A percentile compares a stretch with the other conserved stretches of the same genome.
These are phyloP conservation scores for Colletotrichum liriopes DNA, from an alignment of 2,329 filamentous ascomycete genomes.

Conservation along the genomic window DNA sequence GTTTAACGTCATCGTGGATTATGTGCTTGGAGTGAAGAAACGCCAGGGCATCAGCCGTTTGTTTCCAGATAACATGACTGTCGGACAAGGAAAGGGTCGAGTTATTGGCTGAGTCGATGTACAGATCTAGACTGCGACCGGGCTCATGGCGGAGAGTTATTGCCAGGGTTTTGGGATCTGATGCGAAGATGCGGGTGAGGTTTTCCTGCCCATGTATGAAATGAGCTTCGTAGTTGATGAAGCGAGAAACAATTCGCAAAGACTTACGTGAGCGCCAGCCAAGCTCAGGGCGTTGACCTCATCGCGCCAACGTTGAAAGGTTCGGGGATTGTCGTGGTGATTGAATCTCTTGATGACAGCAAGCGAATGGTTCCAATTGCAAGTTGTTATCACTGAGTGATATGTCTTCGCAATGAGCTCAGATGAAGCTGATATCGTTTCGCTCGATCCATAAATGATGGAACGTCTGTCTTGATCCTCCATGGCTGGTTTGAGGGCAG, in stretches of 20 bases:
- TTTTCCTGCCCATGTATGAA: background rate
- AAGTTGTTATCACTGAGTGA: background rate
- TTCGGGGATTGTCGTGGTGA: background rate
- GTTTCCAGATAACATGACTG: background rate
- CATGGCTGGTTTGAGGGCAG: background rate
- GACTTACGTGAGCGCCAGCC: background rate
- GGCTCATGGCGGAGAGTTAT: slow-evolving; percentile 6
- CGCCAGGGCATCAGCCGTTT: background rate
- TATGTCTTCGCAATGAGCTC: background rate
- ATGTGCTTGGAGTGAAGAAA: background rate
- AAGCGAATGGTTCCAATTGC: background rate
- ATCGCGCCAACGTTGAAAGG: background rate
- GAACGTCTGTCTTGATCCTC: background rate
- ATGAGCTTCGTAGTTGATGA: background rate
- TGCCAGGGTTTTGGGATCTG: background rate
- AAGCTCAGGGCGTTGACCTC: background rate
- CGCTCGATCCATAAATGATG: too few species aligned
- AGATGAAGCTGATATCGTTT: background rate
- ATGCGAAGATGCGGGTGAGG: slow-evolving; percentile 2
- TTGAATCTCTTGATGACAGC: background rate
- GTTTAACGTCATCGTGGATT: slow-evolving; percentile 15
- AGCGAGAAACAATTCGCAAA: background rate
- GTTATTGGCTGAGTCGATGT: background rate
- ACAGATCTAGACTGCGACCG: background rate
- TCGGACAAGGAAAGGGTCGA: background rate